A percentile compares a stretch with the other conserved stretches of the same genome.
Conservation (phyloP, 169 alveolate genomes). For the Cyclospora cayetanensis region DNA sequence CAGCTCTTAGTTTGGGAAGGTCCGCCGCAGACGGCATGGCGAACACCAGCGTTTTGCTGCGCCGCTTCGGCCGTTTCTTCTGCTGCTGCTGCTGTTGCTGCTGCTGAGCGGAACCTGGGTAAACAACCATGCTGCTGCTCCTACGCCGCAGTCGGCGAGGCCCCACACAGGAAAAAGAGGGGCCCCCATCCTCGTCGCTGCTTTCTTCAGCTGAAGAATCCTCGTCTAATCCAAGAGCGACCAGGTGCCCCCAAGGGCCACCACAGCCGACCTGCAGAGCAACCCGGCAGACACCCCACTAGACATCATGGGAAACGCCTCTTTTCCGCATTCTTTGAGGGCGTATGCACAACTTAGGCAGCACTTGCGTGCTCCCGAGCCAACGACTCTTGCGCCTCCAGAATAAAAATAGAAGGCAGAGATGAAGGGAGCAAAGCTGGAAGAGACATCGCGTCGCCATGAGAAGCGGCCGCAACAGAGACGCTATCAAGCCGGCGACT, state of each 20-base stretch:
- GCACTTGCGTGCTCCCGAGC: too few relatives aligned
- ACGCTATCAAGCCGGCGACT: not conserved
- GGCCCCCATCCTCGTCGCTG: not conserved
- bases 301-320: too few relatives aligned
- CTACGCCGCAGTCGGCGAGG: not conserved
- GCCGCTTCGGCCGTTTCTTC: not conserved
- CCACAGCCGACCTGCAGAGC: not conserved
- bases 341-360: too few relatives aligned
- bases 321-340: too few relatives aligned
- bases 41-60: not conserved
- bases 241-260: not conserved
- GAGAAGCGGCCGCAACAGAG: not conserved
- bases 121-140: not conserved
- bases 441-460: not conserved
- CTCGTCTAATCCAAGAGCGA: constrained; percentile 22
- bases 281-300: too few relatives aligned
- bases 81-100: constrained; percentile 47
- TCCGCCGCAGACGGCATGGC: not conserved
- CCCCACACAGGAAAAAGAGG: not conserved
- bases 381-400: too few relatives aligned
- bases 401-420: too few relatives aligned
- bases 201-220: not conserved
- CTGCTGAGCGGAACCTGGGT: not conserved
- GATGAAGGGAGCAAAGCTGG: not conserved
- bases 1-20: not conserved